These are phyloP conservation scores for Strobilomyces echinocephalus DNA, from an alignment of 768 basidiomycete species.

Conservation along the genomic window DNA sequence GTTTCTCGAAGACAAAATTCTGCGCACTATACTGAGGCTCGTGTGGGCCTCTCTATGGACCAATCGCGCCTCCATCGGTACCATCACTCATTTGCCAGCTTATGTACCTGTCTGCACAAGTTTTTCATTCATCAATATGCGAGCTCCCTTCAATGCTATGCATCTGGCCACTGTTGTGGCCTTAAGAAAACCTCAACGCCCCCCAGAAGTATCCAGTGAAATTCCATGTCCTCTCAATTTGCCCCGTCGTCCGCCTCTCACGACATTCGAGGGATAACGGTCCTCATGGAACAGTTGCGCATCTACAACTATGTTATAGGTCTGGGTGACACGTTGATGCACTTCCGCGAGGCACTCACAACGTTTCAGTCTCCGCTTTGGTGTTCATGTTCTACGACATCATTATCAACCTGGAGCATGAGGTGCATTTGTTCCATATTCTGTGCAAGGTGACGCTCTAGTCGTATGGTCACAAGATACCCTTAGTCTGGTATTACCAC, in stretches of 20 bases:
- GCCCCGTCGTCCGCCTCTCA: background rate
- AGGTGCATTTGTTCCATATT: conserved; percentile 4
- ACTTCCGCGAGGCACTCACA: background rate
- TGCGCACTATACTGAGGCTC: background rate
- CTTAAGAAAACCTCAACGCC: background rate
- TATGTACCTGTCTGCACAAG: background rate
- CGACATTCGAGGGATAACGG: conserved; percentile 1
- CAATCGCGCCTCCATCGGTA: background rate
- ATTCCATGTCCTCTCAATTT: conserved; percentile 10
- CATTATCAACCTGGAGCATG: conserved; percentile 16
- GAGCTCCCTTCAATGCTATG: background rate
- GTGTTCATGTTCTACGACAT: conserved; percentile 21
- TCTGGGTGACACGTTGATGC: background rate
- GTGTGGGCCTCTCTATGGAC: background rate
- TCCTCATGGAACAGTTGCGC: conserved; percentile 11
- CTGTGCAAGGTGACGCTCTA: background rate
- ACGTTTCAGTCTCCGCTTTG: conserved; percentile 11
- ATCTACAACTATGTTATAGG: conserved; percentile 16
- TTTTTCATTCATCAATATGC: background rate
- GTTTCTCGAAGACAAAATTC: too few relatives aligned
- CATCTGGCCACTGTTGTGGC: background rate
- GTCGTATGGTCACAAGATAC: conserved; percentile 3
- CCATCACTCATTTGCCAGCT: background rate
- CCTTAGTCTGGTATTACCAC: conserved; percentile 14
- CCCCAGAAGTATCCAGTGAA: background rate